Evolutionary conservation across 2,329 filamentous ascomycete species (phyloP), one percentile per base, ranked within the genome.

Genomic region (Berkeleyomyces basicola): DNA sequence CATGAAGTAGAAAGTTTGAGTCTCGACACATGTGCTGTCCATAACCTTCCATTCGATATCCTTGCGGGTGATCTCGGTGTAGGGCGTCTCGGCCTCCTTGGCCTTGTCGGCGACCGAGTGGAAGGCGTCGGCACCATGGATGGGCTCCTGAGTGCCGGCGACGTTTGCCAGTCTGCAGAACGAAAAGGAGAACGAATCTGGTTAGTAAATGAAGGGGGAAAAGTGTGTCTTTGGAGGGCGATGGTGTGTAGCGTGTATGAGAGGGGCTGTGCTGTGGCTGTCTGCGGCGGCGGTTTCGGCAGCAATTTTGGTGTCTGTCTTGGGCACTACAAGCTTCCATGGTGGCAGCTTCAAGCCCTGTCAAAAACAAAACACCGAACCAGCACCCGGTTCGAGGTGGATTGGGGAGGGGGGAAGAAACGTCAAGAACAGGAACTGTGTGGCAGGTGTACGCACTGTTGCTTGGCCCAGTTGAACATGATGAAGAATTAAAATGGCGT

Each of bases 381-480:
- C 66, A 62, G 64, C 61, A 65, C 59, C 64, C 63, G 67, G 69
- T 70, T 68, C 63, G 58, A 53, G 61, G 63, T 59, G 59, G 55
- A 58, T 39, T 61, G 64, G 57, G 66, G 63, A 62, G 59, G 66
- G 58, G 44, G 51, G 37, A 43, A 58, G 61, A 53, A 37, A 44
- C 36, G 23, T 42, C 16, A 11, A 51, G 44, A 16, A 23, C 36
- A 57, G 9, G n/a, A 58, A 63, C 59, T 64, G 58, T 64, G 61
- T 60, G 49, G 16, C 62, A 59, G 63, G 63, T 57, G 66, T 57
- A 67, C 88, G 76, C 79, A 93, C 90, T 87, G 84, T 76, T 92
- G 87, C 77, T 95, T 93, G 69, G 90, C 86, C 90, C 90, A 96
- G 79, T 90, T 93, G 79, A 95, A 91, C 85, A 89, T 93, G 74